These are phyloP conservation scores for Skeletonema grethae DNA, from an alignment of 108 stramenopile species.

Conservation along the genomic window DNA sequence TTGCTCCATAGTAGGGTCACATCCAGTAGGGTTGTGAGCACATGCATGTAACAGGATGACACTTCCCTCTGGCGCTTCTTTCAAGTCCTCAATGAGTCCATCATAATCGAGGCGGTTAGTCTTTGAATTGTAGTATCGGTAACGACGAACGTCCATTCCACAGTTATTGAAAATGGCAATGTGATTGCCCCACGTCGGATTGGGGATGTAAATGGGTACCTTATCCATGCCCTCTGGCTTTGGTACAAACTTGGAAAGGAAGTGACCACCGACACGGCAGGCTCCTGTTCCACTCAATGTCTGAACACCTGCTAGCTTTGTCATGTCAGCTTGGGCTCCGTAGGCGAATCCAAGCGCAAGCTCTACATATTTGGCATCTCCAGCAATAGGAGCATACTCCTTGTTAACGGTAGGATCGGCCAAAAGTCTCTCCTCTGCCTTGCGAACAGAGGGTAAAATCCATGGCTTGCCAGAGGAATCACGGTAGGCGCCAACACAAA, in stretches of 20 bases:
- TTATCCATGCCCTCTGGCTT: constrained; percentile 24
- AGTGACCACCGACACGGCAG: constrained; percentile 92
- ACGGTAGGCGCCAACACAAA: constrained; percentile 96
- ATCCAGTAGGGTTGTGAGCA: constrained; percentile 99
- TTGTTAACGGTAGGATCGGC: constrained; percentile 72
- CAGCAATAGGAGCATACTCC: constrained; percentile 96
- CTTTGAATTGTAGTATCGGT: constrained; percentile 89
- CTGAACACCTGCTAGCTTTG: constrained; percentile 90
- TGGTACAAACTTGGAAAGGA: constrained; percentile 75
- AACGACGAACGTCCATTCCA: constrained; percentile 85
- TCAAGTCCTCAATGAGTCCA: constrained; percentile 87
- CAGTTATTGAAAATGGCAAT: constrained; percentile 86
- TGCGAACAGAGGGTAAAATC: constrained; percentile 91
- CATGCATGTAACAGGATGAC: constrained; percentile 97
- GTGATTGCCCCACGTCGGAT: constrained; percentile 99
- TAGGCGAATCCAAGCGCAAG: constrained; percentile 93
- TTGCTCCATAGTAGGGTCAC: constrained; percentile 92
- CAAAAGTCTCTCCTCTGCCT: constrained; percentile 86
- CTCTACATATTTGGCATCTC: constrained; percentile 82
- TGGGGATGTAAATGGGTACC: constrained; percentile 86
- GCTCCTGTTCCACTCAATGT: constrained; percentile 96
- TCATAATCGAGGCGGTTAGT: constrained; percentile 89
- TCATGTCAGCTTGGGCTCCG: constrained; percentile 69
- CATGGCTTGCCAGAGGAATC: constrained; percentile 90
- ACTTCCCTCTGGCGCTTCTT: constrained; percentile 80